phyloP scores from a whole-genome alignment of 495 filamentous ascomycete genomes.

The Aspergillus incahuasiensis region DNA sequence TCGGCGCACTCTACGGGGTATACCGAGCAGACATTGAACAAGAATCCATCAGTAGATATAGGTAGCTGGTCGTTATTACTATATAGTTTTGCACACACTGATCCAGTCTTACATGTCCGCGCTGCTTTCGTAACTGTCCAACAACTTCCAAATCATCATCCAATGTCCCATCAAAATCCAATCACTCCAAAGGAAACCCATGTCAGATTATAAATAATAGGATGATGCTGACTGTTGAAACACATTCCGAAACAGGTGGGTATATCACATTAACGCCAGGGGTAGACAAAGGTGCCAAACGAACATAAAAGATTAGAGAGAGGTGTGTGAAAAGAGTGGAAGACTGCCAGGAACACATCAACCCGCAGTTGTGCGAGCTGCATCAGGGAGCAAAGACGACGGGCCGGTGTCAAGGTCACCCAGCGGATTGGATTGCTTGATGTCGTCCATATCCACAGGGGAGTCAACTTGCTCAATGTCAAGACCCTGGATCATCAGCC shows the following conservation, averaged over 20 bases:
- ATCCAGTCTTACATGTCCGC: conserved; percentile 9
- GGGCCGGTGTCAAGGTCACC: conserved; percentile 26
- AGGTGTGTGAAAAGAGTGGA: neutral
- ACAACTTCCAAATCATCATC: conserved; percentile 7
- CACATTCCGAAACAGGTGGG: conserved; percentile 21
- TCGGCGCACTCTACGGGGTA: too few species aligned
- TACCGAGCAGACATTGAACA: neutral
- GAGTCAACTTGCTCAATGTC: conserved; percentile 24
- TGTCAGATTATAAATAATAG: conserved; percentile 7
- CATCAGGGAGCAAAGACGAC: conserved; percentile 26
- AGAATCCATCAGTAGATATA: neutral
- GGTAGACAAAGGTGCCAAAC: conserved; percentile 10
- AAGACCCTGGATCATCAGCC: conserved; percentile 35
- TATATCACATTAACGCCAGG: conserved; percentile 48
- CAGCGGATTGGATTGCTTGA: conserved; percentile 16
- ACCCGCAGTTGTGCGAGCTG: conserved; percentile 21
- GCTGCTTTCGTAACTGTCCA: conserved; percentile 8
- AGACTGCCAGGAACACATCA: conserved; percentile 1
- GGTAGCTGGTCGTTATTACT: conserved; percentile 2
- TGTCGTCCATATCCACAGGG: conserved; percentile 15
- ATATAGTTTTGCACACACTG: conserved; percentile 3
- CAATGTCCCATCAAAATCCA: conserved; percentile 7
- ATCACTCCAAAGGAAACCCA: conserved; percentile 1
- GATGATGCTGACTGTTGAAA: conserved; percentile 6
- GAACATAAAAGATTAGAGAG: conserved; percentile 10